Evolutionary conservation across 2,329 filamentous ascomycete species (phyloP), one percentile per base, ranked within the genome.

Genomic region (Alternaria ventricosa): DNA sequence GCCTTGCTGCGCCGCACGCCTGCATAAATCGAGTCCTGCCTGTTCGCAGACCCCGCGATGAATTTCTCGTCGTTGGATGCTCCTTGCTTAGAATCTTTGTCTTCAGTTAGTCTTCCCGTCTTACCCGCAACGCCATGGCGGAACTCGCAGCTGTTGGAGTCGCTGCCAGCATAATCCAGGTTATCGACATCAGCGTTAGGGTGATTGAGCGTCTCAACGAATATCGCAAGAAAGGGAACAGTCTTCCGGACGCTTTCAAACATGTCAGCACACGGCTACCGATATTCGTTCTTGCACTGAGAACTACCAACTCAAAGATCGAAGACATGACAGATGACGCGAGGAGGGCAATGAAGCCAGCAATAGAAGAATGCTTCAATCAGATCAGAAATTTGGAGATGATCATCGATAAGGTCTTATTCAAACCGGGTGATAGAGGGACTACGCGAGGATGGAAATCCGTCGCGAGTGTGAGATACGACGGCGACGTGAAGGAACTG

Each of bases 111-210:
- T 12, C 49, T 7, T 55, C 41, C 49, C 22, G 9, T 12, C n/a
- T 28, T 41, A 49, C 11, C 22, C 33, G 27, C 46, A 57, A 47
- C 25, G 55, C 50, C 28, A 74, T 74, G 71, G 69, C 69, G 11
- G 71, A 74, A 64, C 55, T 60, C 28, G 45, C 43, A 45, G 11
- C 43, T 22, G 18, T 71, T 20, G 64, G 64, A 5, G 45, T 63
- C 15, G 65, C 63, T 51, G 63, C 71, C 13, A 74, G 50, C 50
- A 66, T 75, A 8, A 46, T 70, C 25, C 61, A 65, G 33, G 13
- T 71, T n/a, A 46, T 69, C n/a, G 47, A 68, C 15, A 61, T 69
- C 23, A 59, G 63, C 12, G 20, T 43, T 23, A 27, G 45, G 27
- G 57, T 71, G 9, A 10, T 64, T 8, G 44, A 50, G 7, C 64